Evolutionary conservation across 805 yeast genomes (phyloP), one percentile per base, ranked within the genome.

Genomic region (Kodamaea kakaduensis): DNA sequence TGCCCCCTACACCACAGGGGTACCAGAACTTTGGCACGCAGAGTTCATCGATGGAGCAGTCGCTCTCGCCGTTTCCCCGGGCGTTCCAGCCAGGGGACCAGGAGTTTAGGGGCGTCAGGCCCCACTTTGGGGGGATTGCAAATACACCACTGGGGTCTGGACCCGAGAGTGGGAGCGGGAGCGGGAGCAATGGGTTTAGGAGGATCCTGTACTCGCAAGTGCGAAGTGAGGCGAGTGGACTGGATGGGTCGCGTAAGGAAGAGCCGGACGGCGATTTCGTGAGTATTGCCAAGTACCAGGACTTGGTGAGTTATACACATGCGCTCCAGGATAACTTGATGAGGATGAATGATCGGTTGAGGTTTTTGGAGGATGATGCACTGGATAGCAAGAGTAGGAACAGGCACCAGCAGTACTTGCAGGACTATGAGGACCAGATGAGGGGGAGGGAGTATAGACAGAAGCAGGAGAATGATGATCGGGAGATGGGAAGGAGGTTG

Each of bases 241-340:
- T 17, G 24, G 17, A 7, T 15, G 17, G 10, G 14, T 24, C n/a
- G n/a, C n/a, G n/a, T n/a, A n/a, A n/a, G n/a, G n/a, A n/a, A n/a
- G 19, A 20, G 9, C 13, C 14, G 12, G 12, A 31, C 12, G 14
- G 19, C 42, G 47, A 46, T 13, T 56, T 23, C 37, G 61, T 61
- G 10, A 47, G 57, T 3, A 40, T 54, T 36, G 50, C 52, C 3
- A 53, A 50, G 34, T 64, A 63, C 43, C 62, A 59, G 25, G 64
- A 62, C 29, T 47, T 64, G 28, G 58, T 59, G n/a, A 42, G 47
- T 4, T 61, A 61, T 38, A 58, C 67, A 3, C 57, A 54, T 14
- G 37, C 49, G 1, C 43, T 64, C n/a, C 64, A 62, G 37, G 54
- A 52, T 8, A 52, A 44, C 25, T 39, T 62, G 32, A 40, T 29